These are phyloP conservation scores for Ceratocystis huliohia DNA, from an alignment of 2,329 filamentous ascomycete genomes.

Conservation along the genomic window DNA sequence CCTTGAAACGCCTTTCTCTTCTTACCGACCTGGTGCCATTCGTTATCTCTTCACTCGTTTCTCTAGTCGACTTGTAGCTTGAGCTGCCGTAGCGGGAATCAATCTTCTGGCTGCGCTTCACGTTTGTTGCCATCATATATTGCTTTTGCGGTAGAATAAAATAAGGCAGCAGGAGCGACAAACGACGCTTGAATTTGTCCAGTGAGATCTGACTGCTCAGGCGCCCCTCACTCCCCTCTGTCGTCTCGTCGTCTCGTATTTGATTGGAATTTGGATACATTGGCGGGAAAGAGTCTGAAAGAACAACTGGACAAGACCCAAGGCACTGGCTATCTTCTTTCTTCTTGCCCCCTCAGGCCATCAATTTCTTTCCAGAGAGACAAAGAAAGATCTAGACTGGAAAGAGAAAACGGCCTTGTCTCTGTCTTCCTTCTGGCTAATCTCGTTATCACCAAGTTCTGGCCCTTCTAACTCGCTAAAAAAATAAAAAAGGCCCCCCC, in stretches of 20 bases:
- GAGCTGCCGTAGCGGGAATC: conserved; percentile 1
- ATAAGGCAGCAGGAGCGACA: background rate
- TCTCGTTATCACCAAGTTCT: background rate
- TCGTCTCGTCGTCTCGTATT: background rate
- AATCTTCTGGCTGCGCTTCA: conserved; percentile 17
- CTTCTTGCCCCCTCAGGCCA: background rate
- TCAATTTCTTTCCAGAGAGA: background rate
- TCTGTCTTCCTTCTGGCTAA: background rate
- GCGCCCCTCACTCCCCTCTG: background rate
- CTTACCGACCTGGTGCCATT: conserved; percentile 15
- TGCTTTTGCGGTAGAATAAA: background rate
- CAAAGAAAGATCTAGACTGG: background rate
- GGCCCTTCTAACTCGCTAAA: background rate
- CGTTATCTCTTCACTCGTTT: conserved; percentile 14
- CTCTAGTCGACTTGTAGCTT: conserved; percentile 6
- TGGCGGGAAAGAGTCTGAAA: background rate
- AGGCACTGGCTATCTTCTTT: background rate
- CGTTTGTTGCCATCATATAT: background rate
- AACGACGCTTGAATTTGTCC: background rate
- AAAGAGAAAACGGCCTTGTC: background rate
- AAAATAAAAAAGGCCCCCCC: background rate
- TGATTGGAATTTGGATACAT: background rate
- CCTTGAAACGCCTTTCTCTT: conserved; percentile 13
- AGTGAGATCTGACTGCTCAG: background rate
- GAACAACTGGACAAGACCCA: background rate